Conservation (phyloP, 1,284 basidiomycete genomes). For the Hymenochaete sp. region DNA sequence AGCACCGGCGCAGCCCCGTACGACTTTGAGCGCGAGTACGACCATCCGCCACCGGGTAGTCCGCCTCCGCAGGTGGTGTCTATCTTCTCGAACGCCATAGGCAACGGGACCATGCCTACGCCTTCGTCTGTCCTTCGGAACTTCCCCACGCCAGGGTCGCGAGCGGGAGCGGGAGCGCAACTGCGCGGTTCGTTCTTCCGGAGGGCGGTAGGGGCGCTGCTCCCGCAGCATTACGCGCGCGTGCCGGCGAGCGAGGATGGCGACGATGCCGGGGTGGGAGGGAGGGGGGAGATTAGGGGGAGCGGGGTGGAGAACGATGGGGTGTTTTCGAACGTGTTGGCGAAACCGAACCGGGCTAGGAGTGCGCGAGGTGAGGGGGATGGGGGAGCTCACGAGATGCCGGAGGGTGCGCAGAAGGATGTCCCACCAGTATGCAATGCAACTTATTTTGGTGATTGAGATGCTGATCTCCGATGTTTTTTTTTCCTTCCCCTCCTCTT, state of each 20-base stretch:
- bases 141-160: conserved; percentile 17
- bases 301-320: conserved; percentile 87
- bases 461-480: conserved; percentile 12
- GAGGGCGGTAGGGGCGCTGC: conserved; percentile 53
- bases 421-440: conserved; percentile 66
- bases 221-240: conserved; percentile 67
- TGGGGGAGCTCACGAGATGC: conserved; percentile 60
- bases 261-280: conserved; percentile 21
- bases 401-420: conserved; percentile 76
- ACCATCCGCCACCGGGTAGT: conserved; percentile 70
- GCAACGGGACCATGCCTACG: conserved; percentile 64
- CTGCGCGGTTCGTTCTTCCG: conserved; percentile 46
- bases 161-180: conserved; percentile 21
- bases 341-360: conserved; percentile 57
- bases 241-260: conserved; percentile 39
- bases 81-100: conserved; percentile 69
- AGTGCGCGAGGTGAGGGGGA: conserved; percentile 39
- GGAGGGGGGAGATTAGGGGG: conserved; percentile 39
- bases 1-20: conserved; percentile 43
- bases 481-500: too few species aligned
- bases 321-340: conserved; percentile 92
- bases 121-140: conserved; percentile 6
- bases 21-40: conserved; percentile 77
- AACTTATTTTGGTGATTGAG: conserved; percentile 3
- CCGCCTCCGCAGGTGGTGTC: conserved; percentile 58